These are phyloP conservation scores for Paracorniculantispora psalliotae DNA, from an alignment of 2,329 filamentous ascomycete genomes.

Conservation along the genomic window DNA sequence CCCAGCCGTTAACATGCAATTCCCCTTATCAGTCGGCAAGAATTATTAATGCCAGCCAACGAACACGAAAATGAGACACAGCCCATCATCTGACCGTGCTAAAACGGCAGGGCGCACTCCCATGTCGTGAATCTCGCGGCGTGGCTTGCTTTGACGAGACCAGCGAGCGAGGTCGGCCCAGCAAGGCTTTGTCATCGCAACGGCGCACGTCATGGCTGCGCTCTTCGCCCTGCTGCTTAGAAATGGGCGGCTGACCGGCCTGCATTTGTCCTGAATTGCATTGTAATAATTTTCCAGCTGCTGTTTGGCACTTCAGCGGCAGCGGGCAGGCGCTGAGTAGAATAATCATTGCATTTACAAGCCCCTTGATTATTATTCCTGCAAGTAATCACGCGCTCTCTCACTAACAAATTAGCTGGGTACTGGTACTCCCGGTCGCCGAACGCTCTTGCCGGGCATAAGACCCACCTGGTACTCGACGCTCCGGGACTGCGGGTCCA, in stretches of 20 bases:
- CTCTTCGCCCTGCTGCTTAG: background rate
- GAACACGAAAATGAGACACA: too few relatives aligned
- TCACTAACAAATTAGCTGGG: background rate
- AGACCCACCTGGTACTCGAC: conserved; percentile 3
- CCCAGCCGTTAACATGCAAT: too few relatives aligned
- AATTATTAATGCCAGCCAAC: too few relatives aligned
- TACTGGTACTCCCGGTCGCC: background rate
- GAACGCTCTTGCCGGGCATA: conserved; percentile 4
- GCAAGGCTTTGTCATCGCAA: conserved; percentile 3
- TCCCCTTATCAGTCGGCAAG: too few relatives aligned
- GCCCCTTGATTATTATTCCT: background rate
- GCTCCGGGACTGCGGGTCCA: conserved; percentile 11
- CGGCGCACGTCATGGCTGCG: conserved; percentile 3
- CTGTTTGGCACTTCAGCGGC: background rate
- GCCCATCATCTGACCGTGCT: background rate
- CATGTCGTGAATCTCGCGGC: conserved; percentile 7
- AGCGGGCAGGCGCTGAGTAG: too few relatives aligned
- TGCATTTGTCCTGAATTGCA: background rate
- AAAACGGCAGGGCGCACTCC: background rate
- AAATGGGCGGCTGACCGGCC: background rate
- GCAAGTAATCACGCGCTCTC: background rate
- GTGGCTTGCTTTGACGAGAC: too few relatives aligned
- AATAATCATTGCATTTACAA: too few relatives aligned
- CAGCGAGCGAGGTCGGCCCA: background rate
- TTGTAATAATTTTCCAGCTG: too few relatives aligned